phyloP scores from a whole-genome alignment of 345 rosid genomes.

The Noccaea bulbosa region DNA sequence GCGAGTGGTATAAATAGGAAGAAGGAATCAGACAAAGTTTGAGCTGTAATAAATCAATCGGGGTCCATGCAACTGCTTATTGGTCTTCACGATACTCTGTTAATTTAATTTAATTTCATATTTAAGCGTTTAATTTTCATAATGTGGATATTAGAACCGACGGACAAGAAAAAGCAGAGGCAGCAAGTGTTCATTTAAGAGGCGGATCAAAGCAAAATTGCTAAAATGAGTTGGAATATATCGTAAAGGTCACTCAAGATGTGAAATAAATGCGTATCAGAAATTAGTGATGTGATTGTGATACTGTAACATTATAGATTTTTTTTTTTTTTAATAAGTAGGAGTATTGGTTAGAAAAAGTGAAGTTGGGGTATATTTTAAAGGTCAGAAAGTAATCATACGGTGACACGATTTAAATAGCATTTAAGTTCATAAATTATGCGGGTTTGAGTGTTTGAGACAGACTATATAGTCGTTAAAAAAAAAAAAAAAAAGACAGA shows the following conservation, averaged over 20 bases:
- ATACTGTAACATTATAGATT: slow-evolving; percentile 25
- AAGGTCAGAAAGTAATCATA: slow-evolving; percentile 26
- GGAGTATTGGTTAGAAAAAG: too few species aligned
- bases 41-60: slow-evolving; percentile 38
- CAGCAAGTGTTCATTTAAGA: slow-evolving; percentile 17
- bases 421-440: slow-evolving; percentile 32
- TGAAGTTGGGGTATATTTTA: slow-evolving; percentile 12
- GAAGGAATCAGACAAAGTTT: slow-evolving; percentile 31
- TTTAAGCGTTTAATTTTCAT: not conserved
- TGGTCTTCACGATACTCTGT: slow-evolving; percentile 25
- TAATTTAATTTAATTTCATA: slow-evolving; percentile 6
- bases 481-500: too few species aligned
- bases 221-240: slow-evolving; percentile 36
- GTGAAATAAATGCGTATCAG: slow-evolving; percentile 34
- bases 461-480: slow-evolving; percentile 3
- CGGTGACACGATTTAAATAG: slow-evolving; percentile 23
- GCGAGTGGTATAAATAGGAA: slow-evolving; percentile 37
- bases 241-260: slow-evolving; percentile 31
- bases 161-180: slow-evolving; percentile 20
- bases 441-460: slow-evolving; percentile 31
- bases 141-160: slow-evolving; percentile 20
- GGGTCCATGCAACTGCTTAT: slow-evolving; percentile 42
- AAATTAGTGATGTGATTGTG: slow-evolving; percentile 32
- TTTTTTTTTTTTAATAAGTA: not conserved
- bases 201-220: slow-evolving; percentile 19